A percentile compares a stretch with the other conserved stretches of the same genome.
phyloP scores from a whole-genome alignment of 2,329 filamentous ascomycete species.

The Aspergillus sp. region DNA sequence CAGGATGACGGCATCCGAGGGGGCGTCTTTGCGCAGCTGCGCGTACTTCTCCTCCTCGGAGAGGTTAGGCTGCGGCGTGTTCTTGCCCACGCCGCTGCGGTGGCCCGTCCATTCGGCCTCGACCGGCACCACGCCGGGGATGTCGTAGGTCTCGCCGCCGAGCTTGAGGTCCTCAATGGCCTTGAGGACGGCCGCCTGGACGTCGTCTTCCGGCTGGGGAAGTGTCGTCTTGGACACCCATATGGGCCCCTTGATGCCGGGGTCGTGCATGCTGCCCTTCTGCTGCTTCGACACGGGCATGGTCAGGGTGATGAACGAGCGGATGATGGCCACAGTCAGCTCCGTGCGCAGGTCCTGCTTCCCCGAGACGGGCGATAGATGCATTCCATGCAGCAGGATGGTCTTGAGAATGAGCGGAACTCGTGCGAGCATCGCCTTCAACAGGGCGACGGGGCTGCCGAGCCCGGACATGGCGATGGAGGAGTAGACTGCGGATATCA shows the following conservation, averaged over 20 bases:
- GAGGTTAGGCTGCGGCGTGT: conserved; percentile 38
- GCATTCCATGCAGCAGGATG: conserved; percentile 50
- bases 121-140: conserved; percentile 36
- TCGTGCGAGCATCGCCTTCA: conserved; percentile 39
- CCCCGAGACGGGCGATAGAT: conserved; percentile 66
- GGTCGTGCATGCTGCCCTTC: conserved; percentile 59
- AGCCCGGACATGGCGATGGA: conserved; percentile 24
- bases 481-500: too few relatives aligned
- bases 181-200: conserved; percentile 36
- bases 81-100: conserved; percentile 38
- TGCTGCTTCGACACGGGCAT: conserved; percentile 64
- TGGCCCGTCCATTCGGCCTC: conserved; percentile 49
- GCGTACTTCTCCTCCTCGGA: conserved; percentile 45
- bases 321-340: conserved; percentile 69
- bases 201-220: conserved; percentile 53
- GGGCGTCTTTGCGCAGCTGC: conserved; percentile 38
- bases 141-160: conserved; percentile 37
- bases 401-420: conserved; percentile 46
- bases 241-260: conserved; percentile 71
- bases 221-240: conserved; percentile 76
- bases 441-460: conserved; percentile 23
- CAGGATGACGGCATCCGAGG: conserved; percentile 42
- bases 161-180: conserved; percentile 41
- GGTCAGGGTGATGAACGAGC: conserved; percentile 57
- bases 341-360: conserved; percentile 79